Conservation (phyloP, 2,329 filamentous ascomycete species). For the Fusarium sp. region DNA sequence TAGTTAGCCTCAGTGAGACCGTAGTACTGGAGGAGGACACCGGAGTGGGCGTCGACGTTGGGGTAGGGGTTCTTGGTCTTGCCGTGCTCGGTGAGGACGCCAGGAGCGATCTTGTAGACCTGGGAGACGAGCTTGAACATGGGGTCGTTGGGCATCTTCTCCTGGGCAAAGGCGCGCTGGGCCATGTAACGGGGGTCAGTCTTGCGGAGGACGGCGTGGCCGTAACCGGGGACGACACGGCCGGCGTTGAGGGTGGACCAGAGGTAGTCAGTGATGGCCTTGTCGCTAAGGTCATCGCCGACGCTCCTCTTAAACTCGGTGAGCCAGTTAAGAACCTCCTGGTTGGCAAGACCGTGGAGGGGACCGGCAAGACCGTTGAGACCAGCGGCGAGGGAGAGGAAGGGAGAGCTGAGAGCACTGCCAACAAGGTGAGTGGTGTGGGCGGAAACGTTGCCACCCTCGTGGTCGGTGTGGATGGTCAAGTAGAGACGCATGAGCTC, state of each 20-base stretch:
- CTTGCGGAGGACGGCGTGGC: conserved; percentile 99
- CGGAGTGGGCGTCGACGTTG: conserved; percentile 98
- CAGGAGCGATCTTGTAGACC: conserved; percentile 99
- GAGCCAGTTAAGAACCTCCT: conserved; percentile 99
- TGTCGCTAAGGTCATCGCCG: conserved; percentile 94
- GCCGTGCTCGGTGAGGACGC: conserved; percentile 98
- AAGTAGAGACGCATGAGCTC: conserved; percentile 99
- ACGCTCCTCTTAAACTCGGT: conserved; percentile 97
- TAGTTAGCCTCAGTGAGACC: conserved; percentile 98
- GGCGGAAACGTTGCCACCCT: conserved; percentile 98
- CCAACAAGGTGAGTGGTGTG: conserved; percentile 99
- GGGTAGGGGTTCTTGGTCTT: conserved; percentile 99
- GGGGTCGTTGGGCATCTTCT: conserved; percentile 94
- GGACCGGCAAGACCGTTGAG: conserved; percentile 98
- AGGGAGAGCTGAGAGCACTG: conserved; percentile 94
- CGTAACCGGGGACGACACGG: conserved; percentile 97
- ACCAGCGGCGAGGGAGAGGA: conserved; percentile 95
- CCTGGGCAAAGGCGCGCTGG: conserved; percentile 94
- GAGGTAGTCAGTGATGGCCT: conserved; percentile 98
- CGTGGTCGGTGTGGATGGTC: conserved; percentile 99
- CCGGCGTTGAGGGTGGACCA: conserved; percentile 96
- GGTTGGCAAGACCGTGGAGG: conserved; percentile 98
- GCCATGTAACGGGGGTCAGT: conserved; percentile 99
- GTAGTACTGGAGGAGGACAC: conserved; percentile 99
- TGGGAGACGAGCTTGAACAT: conserved; percentile 99